phyloP scores from a whole-genome alignment of 805 yeast genomes.

The Saccharomyces paradoxus region DNA sequence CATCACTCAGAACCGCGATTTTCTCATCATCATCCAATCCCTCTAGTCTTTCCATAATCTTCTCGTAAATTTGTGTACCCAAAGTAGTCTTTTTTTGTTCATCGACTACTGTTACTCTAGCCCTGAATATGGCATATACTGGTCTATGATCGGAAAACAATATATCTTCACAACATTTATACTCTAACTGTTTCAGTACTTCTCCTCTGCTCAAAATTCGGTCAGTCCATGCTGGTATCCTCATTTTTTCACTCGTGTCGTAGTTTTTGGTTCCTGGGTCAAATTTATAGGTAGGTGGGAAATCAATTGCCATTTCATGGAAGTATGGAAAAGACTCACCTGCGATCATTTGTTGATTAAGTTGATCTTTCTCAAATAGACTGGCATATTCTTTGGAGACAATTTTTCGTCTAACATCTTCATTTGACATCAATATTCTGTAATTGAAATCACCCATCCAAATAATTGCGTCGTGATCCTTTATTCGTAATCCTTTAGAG shows the following conservation, averaged over 20 bases:
- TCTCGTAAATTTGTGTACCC: slow-evolving; percentile 49
- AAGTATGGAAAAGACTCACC: slow-evolving; percentile 77
- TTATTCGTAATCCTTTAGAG: slow-evolving; percentile 46
- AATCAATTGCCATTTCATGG: slow-evolving; percentile 69
- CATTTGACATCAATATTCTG: slow-evolving; percentile 65
- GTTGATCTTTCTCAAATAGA: slow-evolving; percentile 68
- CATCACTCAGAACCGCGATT: slow-evolving; percentile 40
- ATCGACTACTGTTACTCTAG: slow-evolving; percentile 58
- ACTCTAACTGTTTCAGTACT: slow-evolving; percentile 50
- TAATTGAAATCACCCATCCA: slow-evolving; percentile 95
- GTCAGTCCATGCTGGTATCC: slow-evolving; percentile 98
- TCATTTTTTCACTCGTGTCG: slow-evolving; percentile 84
- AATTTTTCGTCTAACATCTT: slow-evolving; percentile 54
- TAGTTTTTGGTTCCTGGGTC: slow-evolving; percentile 76
- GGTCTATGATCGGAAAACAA: slow-evolving; percentile 86
- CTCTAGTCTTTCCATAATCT: slow-evolving; percentile 40
- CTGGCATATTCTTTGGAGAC: slow-evolving; percentile 39
- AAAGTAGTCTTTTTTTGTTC: slow-evolving; percentile 43
- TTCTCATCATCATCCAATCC: slow-evolving; percentile 34
- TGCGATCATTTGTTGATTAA: slow-evolving; percentile 62
- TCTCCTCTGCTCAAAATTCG: slow-evolving; percentile 62
- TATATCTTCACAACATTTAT: slow-evolving; percentile 50
- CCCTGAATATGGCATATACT: slow-evolving; percentile 63
- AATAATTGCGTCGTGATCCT: slow-evolving; percentile 74
- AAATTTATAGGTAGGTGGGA: slow-evolving; percentile 90